Conservation (phyloP, 2,329 filamentous ascomycete species). For the Venturia aucupariae region DNA sequence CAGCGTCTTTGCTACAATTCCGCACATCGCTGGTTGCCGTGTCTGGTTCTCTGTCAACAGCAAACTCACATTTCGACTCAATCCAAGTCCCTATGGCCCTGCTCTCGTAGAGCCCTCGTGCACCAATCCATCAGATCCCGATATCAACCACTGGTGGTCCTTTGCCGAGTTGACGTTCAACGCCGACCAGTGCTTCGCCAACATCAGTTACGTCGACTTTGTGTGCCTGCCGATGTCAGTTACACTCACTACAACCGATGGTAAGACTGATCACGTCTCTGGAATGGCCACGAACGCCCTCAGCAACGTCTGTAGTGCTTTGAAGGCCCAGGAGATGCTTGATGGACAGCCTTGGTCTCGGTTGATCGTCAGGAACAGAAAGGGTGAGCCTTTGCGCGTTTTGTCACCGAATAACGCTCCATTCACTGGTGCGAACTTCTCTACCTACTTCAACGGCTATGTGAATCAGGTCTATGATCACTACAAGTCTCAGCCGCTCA, state of each 20-base stretch:
- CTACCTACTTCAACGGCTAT: constrained; percentile 44
- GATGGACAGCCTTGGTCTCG: constrained; percentile 50
- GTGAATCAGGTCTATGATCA: constrained; percentile 43
- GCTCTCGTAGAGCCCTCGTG: constrained; percentile 67
- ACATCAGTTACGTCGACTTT: constrained; percentile 70
- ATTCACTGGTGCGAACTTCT: constrained; percentile 37
- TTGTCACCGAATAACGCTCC: constrained; percentile 38
- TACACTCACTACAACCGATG: constrained; percentile 30
- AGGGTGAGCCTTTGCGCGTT: constrained; percentile 31
- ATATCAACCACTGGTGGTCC: constrained; percentile 35
- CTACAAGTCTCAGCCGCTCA: constrained; percentile 28
- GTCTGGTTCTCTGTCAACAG: constrained; percentile 60
- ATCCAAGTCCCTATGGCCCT: constrained; percentile 60
- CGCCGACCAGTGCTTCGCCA: constrained; percentile 38
- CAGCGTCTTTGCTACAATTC: constrained; percentile 53
- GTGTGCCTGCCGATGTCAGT: constrained; percentile 44
- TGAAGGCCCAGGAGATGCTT: constrained; percentile 43
- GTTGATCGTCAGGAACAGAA: constrained; percentile 38
- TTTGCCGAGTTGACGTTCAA: constrained; percentile 43
- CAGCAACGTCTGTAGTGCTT: constrained; percentile 26
- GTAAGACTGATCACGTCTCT: constrained; percentile 36
- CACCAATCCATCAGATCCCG: constrained; percentile 49
- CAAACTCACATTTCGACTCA: constrained; percentile 58
- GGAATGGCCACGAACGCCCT: constrained; percentile 50
- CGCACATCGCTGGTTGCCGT: constrained; percentile 59